Evolutionary conservation across 192 early-diverging fungal species (phyloP).

Genomic region (Coemansia guatemalensis): DNA sequence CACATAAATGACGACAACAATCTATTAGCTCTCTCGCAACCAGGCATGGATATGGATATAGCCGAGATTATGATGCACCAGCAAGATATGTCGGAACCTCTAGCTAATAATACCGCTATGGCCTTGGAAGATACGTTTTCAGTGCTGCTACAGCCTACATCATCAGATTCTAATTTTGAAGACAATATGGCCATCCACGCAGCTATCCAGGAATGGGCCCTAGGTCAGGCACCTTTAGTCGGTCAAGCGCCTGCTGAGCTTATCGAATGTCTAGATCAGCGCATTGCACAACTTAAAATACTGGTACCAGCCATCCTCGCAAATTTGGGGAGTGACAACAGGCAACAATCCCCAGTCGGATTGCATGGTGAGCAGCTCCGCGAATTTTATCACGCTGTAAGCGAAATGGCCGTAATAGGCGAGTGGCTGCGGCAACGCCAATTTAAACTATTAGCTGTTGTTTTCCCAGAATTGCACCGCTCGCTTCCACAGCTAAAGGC

Average conservation of each 20-base stretch:
- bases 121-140: conserved; percentile 19
- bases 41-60: conserved; percentile 38
- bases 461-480: conserved; percentile 27
- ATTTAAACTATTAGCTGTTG: conserved; percentile 24
- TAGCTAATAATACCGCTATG: neutral
- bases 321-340: conserved; percentile 6
- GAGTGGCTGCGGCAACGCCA: conserved; percentile 40
- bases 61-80: conserved; percentile 9
- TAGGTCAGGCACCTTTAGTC: conserved; percentile 11
- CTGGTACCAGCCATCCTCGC: conserved; percentile 21
- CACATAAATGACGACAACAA: neutral
- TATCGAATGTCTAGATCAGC: conserved; percentile 10
- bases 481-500: conserved; percentile 26
- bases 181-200: conserved; percentile 13
- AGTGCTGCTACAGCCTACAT: conserved; percentile 14
- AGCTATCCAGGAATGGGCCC: conserved; percentile 39
- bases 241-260: conserved; percentile 19
- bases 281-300: conserved; percentile 24
- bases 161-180: neutral
- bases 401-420: conserved; percentile 32
- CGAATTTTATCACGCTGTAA: conserved; percentile 30
- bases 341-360: neutral
- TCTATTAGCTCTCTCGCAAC: neutral
- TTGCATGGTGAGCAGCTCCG: conserved; percentile 27
- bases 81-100: neutral